These are phyloP conservation scores for Phlegmacium glaucopus DNA, from an alignment of 768 basidiomycete genomes.

Conservation along the genomic window DNA sequence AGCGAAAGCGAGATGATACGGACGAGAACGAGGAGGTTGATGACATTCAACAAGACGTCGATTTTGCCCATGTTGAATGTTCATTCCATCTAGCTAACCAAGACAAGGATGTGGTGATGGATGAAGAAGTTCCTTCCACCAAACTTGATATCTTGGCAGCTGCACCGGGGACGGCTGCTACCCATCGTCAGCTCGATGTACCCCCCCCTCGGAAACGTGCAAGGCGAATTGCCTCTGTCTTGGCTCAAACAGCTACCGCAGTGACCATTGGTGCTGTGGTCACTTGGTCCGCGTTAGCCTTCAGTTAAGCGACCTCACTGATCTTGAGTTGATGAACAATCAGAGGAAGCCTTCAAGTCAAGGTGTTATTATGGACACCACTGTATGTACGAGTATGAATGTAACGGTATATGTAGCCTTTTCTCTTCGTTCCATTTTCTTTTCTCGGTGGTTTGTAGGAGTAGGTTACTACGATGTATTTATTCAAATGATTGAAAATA, in stretches of 20 bases:
- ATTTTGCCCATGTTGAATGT: not conserved
- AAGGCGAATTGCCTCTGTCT: conserved; percentile 37
- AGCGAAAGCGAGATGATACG: conserved; percentile 60
- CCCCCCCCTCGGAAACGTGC: conserved; percentile 43
- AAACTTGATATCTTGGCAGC: conserved; percentile 13
- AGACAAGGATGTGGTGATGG: conserved; percentile 10
- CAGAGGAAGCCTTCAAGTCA: no score
- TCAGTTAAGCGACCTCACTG: conserved; percentile 24
- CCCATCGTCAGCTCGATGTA: conserved; percentile 15
- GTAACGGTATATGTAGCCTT: no score
- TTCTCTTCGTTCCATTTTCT: no score
- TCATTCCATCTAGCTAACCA: not conserved
- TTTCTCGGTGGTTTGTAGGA: no score
- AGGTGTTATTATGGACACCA: no score
- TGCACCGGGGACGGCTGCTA: not conserved
- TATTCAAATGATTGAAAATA: no score
- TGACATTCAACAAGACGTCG: conserved; percentile 10
- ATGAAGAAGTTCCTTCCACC: conserved; percentile 5
- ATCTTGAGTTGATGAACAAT: not conserved
- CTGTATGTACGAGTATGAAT: no score
- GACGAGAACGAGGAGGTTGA: conserved; percentile 37
- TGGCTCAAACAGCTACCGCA: conserved; percentile 58
- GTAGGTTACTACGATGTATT: no score
- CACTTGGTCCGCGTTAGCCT: conserved; percentile 73
- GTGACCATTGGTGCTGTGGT: conserved; percentile 66